Evolutionary conservation across 352 stramenopile genomes (phyloP).

Genomic region (Phytophthora cactorum): DNA sequence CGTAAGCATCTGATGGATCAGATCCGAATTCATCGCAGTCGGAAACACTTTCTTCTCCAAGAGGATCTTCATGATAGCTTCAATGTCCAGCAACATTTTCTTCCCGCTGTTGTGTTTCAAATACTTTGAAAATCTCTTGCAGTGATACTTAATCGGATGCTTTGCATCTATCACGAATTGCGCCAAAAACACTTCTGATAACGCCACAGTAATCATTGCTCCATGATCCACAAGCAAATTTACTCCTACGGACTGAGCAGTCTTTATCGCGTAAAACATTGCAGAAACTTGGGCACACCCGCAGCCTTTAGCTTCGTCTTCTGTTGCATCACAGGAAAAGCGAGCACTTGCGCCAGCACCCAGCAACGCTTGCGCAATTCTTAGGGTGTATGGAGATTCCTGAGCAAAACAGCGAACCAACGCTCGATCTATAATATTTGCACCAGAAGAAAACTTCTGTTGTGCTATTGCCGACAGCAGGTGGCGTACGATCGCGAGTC

Average conservation of each 20-base stretch:
- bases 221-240: conserved; percentile 55
- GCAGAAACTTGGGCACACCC: conserved; percentile 29
- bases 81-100: conserved; percentile 46
- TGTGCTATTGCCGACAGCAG: conserved; percentile 27
- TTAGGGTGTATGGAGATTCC: conserved; percentile 43
- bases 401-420: conserved; percentile 51
- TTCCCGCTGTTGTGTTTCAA: conserved; percentile 31
- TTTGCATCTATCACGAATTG: conserved; percentile 25
- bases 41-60: conserved; percentile 39
- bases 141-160: conserved; percentile 19
- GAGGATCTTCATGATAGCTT: conserved; percentile 51
- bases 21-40: conserved; percentile 44
- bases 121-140: conserved; percentile 44
- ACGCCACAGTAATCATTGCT: conserved; percentile 32
- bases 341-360: conserved; percentile 38
- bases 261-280: conserved; percentile 42
- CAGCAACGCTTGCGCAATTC: conserved; percentile 48
- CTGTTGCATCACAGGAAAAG: conserved; percentile 29
- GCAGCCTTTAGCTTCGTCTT: conserved; percentile 5
- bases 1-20: conserved; percentile 51
- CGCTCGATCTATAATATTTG: conserved; percentile 35
- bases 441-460: not conserved
- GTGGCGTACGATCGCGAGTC: conserved; percentile 35
- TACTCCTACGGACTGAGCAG: conserved; percentile 40
- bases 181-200: conserved; percentile 45